Evolutionary conservation across 306 rosid genomes (phyloP), one percentile per base, ranked within the genome.

Genomic region (Astragalus membranaceus): DNA sequence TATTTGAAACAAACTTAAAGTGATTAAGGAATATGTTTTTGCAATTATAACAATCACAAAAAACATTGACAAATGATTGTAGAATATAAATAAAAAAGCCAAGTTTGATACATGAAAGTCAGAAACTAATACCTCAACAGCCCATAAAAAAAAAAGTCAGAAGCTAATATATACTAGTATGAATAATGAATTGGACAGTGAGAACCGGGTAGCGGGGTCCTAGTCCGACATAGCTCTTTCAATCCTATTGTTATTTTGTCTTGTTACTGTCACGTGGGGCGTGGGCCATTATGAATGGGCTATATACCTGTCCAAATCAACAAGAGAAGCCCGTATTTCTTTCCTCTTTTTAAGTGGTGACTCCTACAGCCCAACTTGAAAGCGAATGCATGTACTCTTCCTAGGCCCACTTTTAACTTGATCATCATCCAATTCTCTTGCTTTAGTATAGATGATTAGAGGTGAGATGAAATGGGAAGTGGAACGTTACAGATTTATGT

Each of bases 291-390:
- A 14, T 23, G 74, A 47, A 79, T 60, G 80, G 82, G 64, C 66
- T 41, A 50, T 75, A 7, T 32, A 61, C 66, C 59, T 52, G 78
- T 85, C 86, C 76, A 67, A 67, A 71, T 85, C 83, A 76, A 55
- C 52, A 64, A 35, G 17, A 76, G 76, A 67, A 70, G 16, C 61
- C 35, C 62, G 61, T 46, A 66, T 43, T 55, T 41, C 50, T 73
- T 46, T 7, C 54, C 56, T 65, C 14, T 12, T 7, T 68, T 48
- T 13, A 36, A 48, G 62, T 75, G 83, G 81, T 79, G 81, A 72
- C 85, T 82, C 56, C 10, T 62, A 67, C 80, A 78, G 80, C 90
- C 83, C 80, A 72, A 67, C 77, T 75, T 73, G 87, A 87, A 47
- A 67, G 84, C 46, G 76, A 81, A 74, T 32, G 53, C 12, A 3